Evolutionary conservation across 2,329 filamentous ascomycete genomes (phyloP).

Genomic region (Chaetomium strumarium): DNA sequence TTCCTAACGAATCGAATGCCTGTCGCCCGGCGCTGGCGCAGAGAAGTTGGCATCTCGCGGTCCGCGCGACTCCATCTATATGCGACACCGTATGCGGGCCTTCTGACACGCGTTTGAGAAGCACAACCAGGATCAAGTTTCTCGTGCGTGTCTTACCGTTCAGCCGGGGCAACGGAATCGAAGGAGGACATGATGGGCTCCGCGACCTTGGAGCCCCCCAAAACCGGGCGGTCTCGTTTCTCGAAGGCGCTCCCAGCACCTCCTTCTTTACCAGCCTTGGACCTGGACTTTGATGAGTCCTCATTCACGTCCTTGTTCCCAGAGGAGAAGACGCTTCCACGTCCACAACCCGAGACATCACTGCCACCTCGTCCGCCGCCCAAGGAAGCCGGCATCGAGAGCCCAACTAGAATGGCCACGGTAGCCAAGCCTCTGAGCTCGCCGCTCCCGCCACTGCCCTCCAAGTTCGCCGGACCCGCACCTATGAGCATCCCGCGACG

Average conservation of each 20-base stretch:
- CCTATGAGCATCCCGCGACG: constrained; percentile 21
- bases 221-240: constrained; percentile 46
- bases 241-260: constrained; percentile 53
- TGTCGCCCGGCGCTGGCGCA: neutral
- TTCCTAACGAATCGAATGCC: constrained; percentile 7
- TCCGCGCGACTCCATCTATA: constrained; percentile 19
- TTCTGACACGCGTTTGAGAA: constrained; percentile 15
- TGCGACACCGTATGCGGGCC: constrained; percentile 28
- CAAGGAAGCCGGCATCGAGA: constrained; percentile 10
- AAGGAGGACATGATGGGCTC: constrained; percentile 23
- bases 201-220: constrained; percentile 24
- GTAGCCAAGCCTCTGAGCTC: constrained; percentile 18
- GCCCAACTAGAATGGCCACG: constrained; percentile 16
- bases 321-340: constrained; percentile 23
- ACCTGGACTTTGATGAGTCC: constrained; percentile 16
- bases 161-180: constrained; percentile 4
- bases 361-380: constrained; percentile 21
- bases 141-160: constrained; percentile 2
- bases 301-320: constrained; percentile 16
- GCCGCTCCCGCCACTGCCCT: constrained; percentile 21
- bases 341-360: constrained; percentile 4
- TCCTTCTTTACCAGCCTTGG: constrained; percentile 32
- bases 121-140: constrained; percentile 16
- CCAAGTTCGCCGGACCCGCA: constrained; percentile 13
- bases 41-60: constrained; percentile 10